These are phyloP conservation scores for Saccharomyces jurei DNA, from an alignment of 805 yeast genomes.

Conservation along the genomic window DNA sequence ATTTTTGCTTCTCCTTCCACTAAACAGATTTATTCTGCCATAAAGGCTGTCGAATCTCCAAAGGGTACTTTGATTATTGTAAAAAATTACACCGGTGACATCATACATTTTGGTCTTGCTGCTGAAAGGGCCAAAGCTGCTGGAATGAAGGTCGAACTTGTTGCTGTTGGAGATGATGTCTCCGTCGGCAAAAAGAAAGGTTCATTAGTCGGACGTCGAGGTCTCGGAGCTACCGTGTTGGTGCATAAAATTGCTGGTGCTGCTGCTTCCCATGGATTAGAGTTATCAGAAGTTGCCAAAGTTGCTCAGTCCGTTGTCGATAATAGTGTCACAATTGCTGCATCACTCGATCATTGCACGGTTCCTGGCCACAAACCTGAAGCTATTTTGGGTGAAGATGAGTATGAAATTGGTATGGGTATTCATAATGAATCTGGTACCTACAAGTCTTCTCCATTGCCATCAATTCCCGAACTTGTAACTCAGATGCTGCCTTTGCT, in stretches of 20 bases:
- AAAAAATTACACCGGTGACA: conserved; percentile 86
- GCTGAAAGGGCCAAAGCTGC: conserved; percentile 72
- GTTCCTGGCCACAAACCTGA: conserved; percentile 68
- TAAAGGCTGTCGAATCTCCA: conserved; percentile 34
- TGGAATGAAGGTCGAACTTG: conserved; percentile 61
- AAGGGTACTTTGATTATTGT: conserved; percentile 65
- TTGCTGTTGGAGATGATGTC: conserved; percentile 79
- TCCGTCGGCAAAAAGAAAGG: conserved; percentile 78
- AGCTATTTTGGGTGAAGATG: conserved; percentile 41
- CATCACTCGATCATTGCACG: conserved; percentile 73
- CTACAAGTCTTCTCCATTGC: conserved; percentile 41
- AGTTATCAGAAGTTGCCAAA: conserved; percentile 41
- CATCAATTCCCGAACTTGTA: conserved; percentile 50
- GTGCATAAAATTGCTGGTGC: conserved; percentile 82
- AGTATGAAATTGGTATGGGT: conserved; percentile 83
- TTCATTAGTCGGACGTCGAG: conserved; percentile 82
- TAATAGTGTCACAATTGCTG: conserved; percentile 72
- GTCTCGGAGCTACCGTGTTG: conserved; percentile 76
- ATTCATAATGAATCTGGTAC: conserved; percentile 87
- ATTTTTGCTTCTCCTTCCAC: conserved; percentile 85
- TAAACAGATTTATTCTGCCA: conserved; percentile 62
- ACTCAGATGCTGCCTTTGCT: conserved; percentile 47
- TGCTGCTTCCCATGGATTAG: conserved; percentile 34
- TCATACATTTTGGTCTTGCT: conserved; percentile 79
- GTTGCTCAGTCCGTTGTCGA: conserved; percentile 51